Base-by-base conservation (phyloP, 148 eudicot genomes). In the Camellia japonica region DNA sequence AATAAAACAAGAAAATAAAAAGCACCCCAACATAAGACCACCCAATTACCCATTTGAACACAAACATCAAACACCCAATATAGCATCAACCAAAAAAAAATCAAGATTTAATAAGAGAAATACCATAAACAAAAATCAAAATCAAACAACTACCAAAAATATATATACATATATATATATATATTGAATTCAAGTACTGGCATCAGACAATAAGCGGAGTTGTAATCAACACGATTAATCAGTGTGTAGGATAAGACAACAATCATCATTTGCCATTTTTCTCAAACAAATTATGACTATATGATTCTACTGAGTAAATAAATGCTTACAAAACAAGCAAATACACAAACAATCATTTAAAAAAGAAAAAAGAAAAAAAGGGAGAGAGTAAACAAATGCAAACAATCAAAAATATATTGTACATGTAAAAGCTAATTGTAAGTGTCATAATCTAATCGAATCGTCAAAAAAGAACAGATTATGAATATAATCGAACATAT, bases 341-440 rank as follows among this genome's bases (percentile, higher is more conserved):
- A 75, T 19, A 51, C 2, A 60, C 55, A 55, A 41, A 16, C 20
- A 14, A 55, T 6, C 38, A 62, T 9, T 47, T 23, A 23, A n/a
- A n/a, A n/a, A n/a, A n/a, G n/a, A n/a, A n/a, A n/a, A n/a, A n/a
- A n/a, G n/a, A n/a, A n/a, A n/a, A n/a, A n/a, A n/a, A n/a, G n/a
- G n/a, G 83, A 84, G 89, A 79, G 85, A 85, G 85, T 84, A 87
- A 86, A 74, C 84, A 81, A 80, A 86, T 86, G 89, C 89, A 58
- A 7, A n/a, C 14, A 47, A 47, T 23, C 55, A 8, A 14, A 60
- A 1, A 60, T 10, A 9, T 16, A 46, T 0, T 23, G 20, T 2
- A 70, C 4, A 67, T 30, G 7, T 3, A 64, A 6, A 47, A 47
- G 51, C 51, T 47, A 47, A 47, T 47, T 47, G 51, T 47, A 1